phyloP scores from a whole-genome alignment of 495 filamentous ascomycete species.

The Amphirosellinia nigrospora region DNA sequence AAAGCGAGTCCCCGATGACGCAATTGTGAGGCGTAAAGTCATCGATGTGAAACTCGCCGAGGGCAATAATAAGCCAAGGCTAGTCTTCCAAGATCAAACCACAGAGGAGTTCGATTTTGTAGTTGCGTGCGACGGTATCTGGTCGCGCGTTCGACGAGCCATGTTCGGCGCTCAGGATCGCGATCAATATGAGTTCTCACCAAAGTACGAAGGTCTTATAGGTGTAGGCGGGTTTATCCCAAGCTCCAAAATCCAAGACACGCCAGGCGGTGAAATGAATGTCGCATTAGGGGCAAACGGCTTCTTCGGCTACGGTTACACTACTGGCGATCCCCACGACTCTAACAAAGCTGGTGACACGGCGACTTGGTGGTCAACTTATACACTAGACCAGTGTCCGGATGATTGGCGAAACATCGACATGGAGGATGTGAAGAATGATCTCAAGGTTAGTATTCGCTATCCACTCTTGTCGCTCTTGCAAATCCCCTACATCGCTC shows the following conservation, averaged over 20 bases:
- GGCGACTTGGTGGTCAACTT: slow-evolving; percentile 59
- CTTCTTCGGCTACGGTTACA: slow-evolving; percentile 63
- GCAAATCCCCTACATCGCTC: background rate
- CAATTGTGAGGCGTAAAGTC: slow-evolving; percentile 22
- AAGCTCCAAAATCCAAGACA: slow-evolving; percentile 32
- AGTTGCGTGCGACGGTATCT: slow-evolving; percentile 67
- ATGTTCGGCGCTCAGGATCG: slow-evolving; percentile 47
- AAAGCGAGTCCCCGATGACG: slow-evolving; percentile 6
- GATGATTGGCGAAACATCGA: slow-evolving; percentile 31
- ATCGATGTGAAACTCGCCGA: slow-evolving; percentile 22
- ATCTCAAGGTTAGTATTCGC: slow-evolving; percentile 15
- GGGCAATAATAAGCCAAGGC: slow-evolving; percentile 26
- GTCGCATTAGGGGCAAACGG: slow-evolving; percentile 60
- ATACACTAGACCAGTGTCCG: slow-evolving; percentile 47
- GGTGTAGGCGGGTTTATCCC: slow-evolving; percentile 62
- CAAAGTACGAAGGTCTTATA: slow-evolving; percentile 48
- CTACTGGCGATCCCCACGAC: slow-evolving; percentile 24
- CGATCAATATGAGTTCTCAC: slow-evolving; percentile 42
- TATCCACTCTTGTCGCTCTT: background rate
- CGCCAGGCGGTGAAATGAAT: slow-evolving; percentile 52
- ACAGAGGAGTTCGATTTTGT: slow-evolving; percentile 57
- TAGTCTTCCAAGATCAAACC: slow-evolving; percentile 42
- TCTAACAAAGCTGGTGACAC: slow-evolving; percentile 44
- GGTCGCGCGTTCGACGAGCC: slow-evolving; percentile 53
- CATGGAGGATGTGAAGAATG: slow-evolving; percentile 18